phyloP scores from a whole-genome alignment of 371 early-diverging fungal genomes.

The Mucor saturninus region DNA sequence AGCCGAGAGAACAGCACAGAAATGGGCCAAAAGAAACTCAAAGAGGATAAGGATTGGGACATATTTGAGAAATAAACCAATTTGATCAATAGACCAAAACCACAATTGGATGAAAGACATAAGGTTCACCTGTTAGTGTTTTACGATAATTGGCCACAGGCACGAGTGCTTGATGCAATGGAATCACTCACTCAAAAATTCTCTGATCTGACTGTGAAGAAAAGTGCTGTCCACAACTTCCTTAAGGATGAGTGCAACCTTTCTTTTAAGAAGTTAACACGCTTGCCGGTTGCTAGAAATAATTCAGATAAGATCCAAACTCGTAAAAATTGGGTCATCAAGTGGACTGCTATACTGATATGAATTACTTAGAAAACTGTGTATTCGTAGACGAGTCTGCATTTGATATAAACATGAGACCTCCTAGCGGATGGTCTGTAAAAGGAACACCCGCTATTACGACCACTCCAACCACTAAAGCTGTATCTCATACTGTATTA shows the following conservation, averaged over 20 bases:
- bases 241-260: conserved; percentile 5
- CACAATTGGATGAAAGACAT: conserved; percentile 17
- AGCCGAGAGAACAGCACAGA: conserved; percentile 17
- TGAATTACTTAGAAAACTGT: too few species aligned
- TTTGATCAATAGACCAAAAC: conserved; percentile 14
- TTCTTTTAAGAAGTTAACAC: conserved; percentile 20
- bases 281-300: conserved; percentile 20
- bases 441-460: too few species aligned
- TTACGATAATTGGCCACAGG: conserved; percentile 18
- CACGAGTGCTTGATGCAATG: conserved; percentile 18
- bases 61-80: conserved; percentile 14
- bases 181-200: conserved; percentile 4
- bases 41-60: conserved; percentile 9
- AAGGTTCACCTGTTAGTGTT: conserved; percentile 14
- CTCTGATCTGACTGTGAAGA: too few species aligned
- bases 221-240: too few species aligned
- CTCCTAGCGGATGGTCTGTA: too few species aligned
- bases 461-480: too few species aligned
- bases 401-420: too few species aligned
- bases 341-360: conserved; percentile 1
- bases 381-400: too few species aligned
- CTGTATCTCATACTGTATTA: too few species aligned
- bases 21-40: conserved; percentile 20
- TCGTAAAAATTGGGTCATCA: conserved; percentile 11
- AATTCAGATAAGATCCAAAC: conserved; percentile 9